Percentiles rank a stretch among this genome's conserved stretches.
Conservation (phyloP, 2,329 filamentous ascomycete genomes). For the Blastomyces parvus region DNA sequence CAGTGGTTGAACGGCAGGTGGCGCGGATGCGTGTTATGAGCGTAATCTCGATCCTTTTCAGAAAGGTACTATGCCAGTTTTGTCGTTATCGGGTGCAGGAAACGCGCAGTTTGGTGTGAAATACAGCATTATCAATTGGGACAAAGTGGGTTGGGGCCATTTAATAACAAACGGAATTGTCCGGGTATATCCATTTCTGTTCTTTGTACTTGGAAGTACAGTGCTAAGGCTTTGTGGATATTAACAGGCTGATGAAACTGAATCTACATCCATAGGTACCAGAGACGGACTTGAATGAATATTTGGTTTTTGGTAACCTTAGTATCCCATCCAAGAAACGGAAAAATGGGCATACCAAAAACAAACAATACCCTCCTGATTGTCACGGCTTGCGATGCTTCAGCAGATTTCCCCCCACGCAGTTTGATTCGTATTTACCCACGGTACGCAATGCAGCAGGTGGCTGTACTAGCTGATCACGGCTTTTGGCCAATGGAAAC, state of each 20-base stretch:
- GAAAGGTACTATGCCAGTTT: not conserved
- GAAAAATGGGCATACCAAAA: not conserved
- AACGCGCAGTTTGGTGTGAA: not conserved
- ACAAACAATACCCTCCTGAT: not conserved
- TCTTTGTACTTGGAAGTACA: not conserved
- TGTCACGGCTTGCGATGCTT: not conserved
- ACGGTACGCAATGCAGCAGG: not conserved
- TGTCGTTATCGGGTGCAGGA: not conserved
- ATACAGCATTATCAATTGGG: not conserved
- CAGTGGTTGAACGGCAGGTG: not conserved
- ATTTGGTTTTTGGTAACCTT: not conserved
- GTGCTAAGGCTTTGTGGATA: not conserved
- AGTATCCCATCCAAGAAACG: not conserved
- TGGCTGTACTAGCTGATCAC: conserved; percentile 3
- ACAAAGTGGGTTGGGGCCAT: not conserved
- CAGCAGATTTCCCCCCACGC: not conserved
- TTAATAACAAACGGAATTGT: not conserved
- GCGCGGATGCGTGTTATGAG: not conserved
- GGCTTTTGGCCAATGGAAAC: conserved; percentile 36
- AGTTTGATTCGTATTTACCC: not conserved
- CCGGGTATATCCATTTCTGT: not conserved
- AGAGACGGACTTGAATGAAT: not conserved
- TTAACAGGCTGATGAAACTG: not conserved
- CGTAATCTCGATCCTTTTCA: not conserved
- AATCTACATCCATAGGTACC: not conserved